Evolutionary conservation across 768 basidiomycete genomes (phyloP).

Genomic region (Mycena epipterygia): DNA sequence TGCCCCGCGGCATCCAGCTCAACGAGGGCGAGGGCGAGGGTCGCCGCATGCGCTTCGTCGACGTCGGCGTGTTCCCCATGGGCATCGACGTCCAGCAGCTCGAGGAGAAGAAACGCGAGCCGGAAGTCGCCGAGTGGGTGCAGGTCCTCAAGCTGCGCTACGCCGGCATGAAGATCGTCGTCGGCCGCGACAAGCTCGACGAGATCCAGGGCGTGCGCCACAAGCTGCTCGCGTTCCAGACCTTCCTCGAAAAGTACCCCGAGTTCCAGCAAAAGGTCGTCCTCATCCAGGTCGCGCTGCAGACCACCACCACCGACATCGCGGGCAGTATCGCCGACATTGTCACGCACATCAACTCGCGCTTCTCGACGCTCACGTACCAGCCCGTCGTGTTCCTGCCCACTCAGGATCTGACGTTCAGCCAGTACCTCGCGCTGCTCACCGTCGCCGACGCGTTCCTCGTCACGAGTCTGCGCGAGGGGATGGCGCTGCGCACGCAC

Average conservation of each 20-base stretch:
- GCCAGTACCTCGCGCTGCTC: slow-evolving; percentile 86
- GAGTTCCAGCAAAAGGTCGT: slow-evolving; percentile 87
- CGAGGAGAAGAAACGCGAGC: slow-evolving; percentile 75
- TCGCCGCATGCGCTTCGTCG: slow-evolving; percentile 73
- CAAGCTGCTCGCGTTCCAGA: slow-evolving; percentile 87
- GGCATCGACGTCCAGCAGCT: slow-evolving; percentile 85
- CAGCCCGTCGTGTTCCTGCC: slow-evolving; percentile 91
- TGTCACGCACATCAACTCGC: slow-evolving; percentile 85
- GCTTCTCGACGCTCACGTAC: slow-evolving; percentile 88
- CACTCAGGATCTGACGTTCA: slow-evolving; percentile 87
- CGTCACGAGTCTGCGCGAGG: slow-evolving; percentile 87
- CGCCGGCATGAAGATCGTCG: slow-evolving; percentile 87
- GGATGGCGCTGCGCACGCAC: slow-evolving; percentile 88
- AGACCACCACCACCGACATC: slow-evolving; percentile 84
- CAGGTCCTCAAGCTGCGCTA: slow-evolving; percentile 84
- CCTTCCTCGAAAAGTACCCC: slow-evolving; percentile 84
- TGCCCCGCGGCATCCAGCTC: slow-evolving; percentile 87
- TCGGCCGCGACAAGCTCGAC: slow-evolving; percentile 91
- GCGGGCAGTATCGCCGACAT: slow-evolving; percentile 82
- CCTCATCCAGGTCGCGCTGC: slow-evolving; percentile 89
- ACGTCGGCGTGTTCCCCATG: slow-evolving; percentile 92
- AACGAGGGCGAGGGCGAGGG: slow-evolving; percentile 51
- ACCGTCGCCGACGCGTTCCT: slow-evolving; percentile 90
- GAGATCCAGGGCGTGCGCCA: slow-evolving; percentile 89
- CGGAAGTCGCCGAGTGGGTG: slow-evolving; percentile 89